A percentile compares a stretch with the other conserved stretches of the same genome.
Conservation (phyloP, 768 basidiomycete genomes). For the Mycena galopus region DNA sequence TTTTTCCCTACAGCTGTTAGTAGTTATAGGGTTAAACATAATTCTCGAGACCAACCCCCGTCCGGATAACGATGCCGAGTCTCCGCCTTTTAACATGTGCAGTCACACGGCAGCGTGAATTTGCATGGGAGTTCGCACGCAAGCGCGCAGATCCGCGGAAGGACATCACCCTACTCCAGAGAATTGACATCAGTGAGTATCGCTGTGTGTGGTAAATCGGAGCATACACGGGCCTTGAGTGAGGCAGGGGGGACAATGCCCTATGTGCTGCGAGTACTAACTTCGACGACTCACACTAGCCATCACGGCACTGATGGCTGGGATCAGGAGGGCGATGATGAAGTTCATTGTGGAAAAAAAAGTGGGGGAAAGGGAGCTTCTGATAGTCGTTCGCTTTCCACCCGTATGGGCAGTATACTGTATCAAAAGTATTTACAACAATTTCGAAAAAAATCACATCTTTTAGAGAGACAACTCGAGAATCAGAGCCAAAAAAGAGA, state of each 20-base stretch:
- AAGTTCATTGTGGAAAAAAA: not conserved
- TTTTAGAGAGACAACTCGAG: no score
- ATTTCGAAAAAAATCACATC: no score
- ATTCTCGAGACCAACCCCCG: no score
- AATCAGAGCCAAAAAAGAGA: no score
- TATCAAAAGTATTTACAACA: no score
- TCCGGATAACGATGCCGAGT: no score
- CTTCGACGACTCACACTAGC: not conserved
- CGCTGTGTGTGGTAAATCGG: not conserved
- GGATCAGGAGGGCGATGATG: not conserved
- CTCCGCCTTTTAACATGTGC: not conserved
- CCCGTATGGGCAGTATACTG: no score
- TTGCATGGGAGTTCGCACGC: not conserved
- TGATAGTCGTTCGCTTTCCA: not conserved
- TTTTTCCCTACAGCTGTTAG: no score
- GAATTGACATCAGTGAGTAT: not conserved
- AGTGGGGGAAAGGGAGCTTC: not conserved
- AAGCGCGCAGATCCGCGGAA: not conserved
- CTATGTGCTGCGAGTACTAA: not conserved
- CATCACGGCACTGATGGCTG: not conserved
- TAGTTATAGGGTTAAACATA: no score
- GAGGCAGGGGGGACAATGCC: not conserved
- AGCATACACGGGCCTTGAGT: not conserved
- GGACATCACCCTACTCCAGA: not conserved
- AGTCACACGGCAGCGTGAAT: not conserved